Percentiles rank a stretch among this genome's conserved stretches.
These are phyloP conservation scores for Saccharomycopsis malanga DNA, from an alignment of 805 yeast species.

Conservation along the genomic window DNA sequence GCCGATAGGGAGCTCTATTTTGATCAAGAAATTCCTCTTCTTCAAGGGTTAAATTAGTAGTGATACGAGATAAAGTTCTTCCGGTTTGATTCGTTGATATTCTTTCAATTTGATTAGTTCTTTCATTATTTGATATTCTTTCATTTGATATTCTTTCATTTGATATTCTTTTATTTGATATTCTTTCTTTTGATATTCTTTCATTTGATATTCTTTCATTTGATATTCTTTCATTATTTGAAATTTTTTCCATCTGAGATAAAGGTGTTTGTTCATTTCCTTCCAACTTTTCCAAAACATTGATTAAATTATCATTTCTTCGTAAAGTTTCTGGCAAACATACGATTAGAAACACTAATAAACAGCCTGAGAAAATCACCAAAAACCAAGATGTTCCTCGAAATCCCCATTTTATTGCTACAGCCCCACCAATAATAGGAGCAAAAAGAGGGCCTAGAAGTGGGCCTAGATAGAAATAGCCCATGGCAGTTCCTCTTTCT, in stretches of 20 bases:
- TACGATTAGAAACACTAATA: slow-evolving; percentile 42
- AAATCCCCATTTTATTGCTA: slow-evolving; percentile 74
- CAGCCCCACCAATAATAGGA: slow-evolving; percentile 75
- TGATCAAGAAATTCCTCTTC: not conserved
- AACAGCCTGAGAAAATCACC: slow-evolving; percentile 56
- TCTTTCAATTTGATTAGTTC: not conserved
- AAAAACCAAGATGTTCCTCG: slow-evolving; percentile 84
- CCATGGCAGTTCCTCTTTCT: slow-evolving; percentile 73
- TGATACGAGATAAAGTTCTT: not conserved
- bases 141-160: not conserved
- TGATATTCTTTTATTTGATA: not conserved
- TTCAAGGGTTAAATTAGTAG: not conserved
- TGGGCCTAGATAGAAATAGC: slow-evolving; percentile 73
- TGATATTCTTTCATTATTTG: not conserved
- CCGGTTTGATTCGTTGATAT: not conserved
- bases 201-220: not conserved
- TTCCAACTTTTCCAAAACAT: slow-evolving; percentile 34
- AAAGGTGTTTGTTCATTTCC: not conserved
- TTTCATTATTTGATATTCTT: not conserved
- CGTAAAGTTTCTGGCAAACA: slow-evolving; percentile 77
- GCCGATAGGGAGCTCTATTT: not conserved
- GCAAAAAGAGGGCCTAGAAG: slow-evolving; percentile 73
- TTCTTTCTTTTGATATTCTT: no score
- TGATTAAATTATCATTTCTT: slow-evolving; percentile 48
- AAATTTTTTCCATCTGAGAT: not conserved